Percentiles rank a stretch among this genome's conserved stretches.
Evolutionary conservation across 1,284 basidiomycete species (phyloP).

Genomic region (Anthracocystis setariae): DNA sequence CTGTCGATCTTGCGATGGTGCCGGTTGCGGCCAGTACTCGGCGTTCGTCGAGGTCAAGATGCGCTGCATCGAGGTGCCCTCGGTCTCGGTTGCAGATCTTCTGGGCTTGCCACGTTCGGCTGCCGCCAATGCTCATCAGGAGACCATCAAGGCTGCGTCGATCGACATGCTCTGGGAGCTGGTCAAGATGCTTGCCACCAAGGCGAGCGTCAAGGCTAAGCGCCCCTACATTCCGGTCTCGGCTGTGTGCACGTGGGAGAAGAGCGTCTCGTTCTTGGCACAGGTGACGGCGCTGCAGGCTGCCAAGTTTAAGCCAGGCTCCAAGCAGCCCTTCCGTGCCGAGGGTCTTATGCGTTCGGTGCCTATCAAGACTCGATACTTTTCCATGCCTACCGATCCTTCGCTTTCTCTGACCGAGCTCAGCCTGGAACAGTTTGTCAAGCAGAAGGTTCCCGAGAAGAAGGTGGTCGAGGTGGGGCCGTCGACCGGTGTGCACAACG

Average conservation of each 20-base stretch:
- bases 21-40: slow-evolving; percentile 43
- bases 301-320: slow-evolving; percentile 46
- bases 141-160: slow-evolving; percentile 38
- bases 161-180: slow-evolving; percentile 51
- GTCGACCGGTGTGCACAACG: slow-evolving; percentile 28
- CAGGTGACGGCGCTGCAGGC: slow-evolving; percentile 37
- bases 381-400: slow-evolving; percentile 45
- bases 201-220: slow-evolving; percentile 40
- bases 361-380: slow-evolving; percentile 42
- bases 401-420: slow-evolving; percentile 31
- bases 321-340: slow-evolving; percentile 30
- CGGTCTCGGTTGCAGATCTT: slow-evolving; percentile 49
- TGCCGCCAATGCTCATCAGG: slow-evolving; percentile 21
- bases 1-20: slow-evolving; percentile 50
- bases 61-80: slow-evolving; percentile 50
- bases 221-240: slow-evolving; percentile 49
- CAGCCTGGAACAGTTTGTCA: slow-evolving; percentile 40
- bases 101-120: slow-evolving; percentile 20
- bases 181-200: slow-evolving; percentile 44
- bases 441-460: slow-evolving; percentile 43
- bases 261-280: slow-evolving; percentile 41
- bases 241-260: slow-evolving; percentile 54
- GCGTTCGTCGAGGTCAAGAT: slow-evolving; percentile 55
- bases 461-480: slow-evolving; percentile 23
- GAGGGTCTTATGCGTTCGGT: slow-evolving; percentile 23